Conservation (phyloP, 2,329 filamentous ascomycete species). For the Calonectria pauciramosa region DNA sequence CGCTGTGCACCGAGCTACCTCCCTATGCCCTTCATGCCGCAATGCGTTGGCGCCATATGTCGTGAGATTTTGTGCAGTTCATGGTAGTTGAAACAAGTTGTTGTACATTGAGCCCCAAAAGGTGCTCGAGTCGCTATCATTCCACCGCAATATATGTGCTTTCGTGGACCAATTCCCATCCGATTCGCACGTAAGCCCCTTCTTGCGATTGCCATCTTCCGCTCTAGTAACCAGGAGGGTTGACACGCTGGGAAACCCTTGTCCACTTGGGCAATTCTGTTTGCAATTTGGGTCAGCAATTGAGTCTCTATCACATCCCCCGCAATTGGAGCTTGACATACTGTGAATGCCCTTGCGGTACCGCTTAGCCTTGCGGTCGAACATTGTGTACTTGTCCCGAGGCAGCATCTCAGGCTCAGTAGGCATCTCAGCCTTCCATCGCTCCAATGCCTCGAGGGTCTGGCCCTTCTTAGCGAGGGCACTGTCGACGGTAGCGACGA, state of each 20-base stretch:
- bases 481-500: conserved; percentile 86
- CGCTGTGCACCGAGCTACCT: conserved; percentile 28
- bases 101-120: conserved; percentile 46
- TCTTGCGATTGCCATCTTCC: conserved; percentile 20
- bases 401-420: conserved; percentile 95
- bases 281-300: conserved; percentile 33
- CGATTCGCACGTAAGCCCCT: conserved; percentile 27
- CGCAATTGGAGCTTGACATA: conserved; percentile 63
- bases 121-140: conserved; percentile 36
- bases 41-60: conserved; percentile 30
- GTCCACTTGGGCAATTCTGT: conserved; percentile 93
- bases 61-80: conserved; percentile 40
- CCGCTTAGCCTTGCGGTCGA: conserved; percentile 94
- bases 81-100: conserved; percentile 45
- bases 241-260: conserved; percentile 91
- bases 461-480: conserved; percentile 82
- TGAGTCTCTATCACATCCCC: not conserved
- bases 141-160: conserved; percentile 24
- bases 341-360: conserved; percentile 99
- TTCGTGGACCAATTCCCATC: conserved; percentile 39
- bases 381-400: conserved; percentile 97
- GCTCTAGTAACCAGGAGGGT: conserved; percentile 90
- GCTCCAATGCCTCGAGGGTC: conserved; percentile 82
- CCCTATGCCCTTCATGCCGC: conserved; percentile 19
- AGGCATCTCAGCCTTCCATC: conserved; percentile 97